phyloP scores from a whole-genome alignment of 305 asterid species.

The Andrographis paniculata region DNA sequence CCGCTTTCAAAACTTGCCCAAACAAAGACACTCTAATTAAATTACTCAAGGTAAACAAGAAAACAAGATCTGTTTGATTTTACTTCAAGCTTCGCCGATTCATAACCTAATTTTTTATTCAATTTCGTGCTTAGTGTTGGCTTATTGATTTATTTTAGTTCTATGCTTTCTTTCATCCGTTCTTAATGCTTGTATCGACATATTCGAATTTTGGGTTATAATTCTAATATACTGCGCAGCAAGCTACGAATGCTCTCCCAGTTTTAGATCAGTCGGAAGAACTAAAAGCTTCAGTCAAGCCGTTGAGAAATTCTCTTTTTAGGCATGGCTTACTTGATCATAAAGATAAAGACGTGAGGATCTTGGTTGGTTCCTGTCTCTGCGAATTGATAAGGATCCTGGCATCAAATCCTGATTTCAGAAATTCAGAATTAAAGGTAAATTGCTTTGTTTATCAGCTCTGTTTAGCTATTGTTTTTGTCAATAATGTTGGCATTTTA shows the following conservation, averaged over 20 bases:
- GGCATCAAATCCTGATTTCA: constrained; percentile 66
- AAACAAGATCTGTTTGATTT: background rate
- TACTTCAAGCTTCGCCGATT: background rate
- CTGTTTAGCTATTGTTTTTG: constrained; percentile 5
- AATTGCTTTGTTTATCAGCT: constrained; percentile 9
- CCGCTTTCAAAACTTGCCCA: constrained; percentile 41
- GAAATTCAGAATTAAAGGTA: constrained; percentile 54
- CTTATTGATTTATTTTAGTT: background rate
- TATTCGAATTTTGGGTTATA: constrained; percentile 14
- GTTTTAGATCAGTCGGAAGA: constrained; percentile 45
- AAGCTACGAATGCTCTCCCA: constrained; percentile 54
- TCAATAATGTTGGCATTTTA: constrained; percentile 5
- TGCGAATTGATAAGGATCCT: constrained; percentile 59
- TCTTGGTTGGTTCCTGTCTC: constrained; percentile 63
- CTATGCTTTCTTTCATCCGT: background rate
- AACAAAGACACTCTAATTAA: constrained; percentile 48
- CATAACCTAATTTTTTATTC: too few species aligned
- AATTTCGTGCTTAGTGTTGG: too few species aligned
- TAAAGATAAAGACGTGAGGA: constrained; percentile 63
- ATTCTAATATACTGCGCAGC: constrained; percentile 34
- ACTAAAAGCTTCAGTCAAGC: constrained; percentile 32
- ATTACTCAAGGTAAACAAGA: constrained; percentile 45
- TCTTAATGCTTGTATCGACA: constrained; percentile 2
- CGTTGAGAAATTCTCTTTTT: constrained; percentile 48
- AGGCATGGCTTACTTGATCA: constrained; percentile 52